These are phyloP conservation scores for Colletotrichum salicis DNA, from an alignment of 2,329 filamentous ascomycete genomes.

Conservation along the genomic window DNA sequence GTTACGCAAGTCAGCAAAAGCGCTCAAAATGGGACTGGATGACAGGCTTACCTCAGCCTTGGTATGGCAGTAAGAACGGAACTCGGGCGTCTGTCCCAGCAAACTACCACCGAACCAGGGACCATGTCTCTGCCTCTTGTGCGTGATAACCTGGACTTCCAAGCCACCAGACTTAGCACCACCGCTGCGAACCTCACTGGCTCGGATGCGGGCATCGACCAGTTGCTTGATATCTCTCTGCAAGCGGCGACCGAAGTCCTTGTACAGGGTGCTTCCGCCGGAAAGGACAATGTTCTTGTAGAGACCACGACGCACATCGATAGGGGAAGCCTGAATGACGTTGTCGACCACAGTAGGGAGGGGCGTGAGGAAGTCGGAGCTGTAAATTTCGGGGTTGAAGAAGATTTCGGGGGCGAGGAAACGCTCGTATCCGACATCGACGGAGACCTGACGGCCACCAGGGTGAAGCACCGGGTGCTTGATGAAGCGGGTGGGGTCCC, in stretches of 20 bases:
- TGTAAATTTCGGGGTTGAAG: conserved; percentile 99
- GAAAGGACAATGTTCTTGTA: conserved; percentile 99
- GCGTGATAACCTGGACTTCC: conserved; percentile 96
- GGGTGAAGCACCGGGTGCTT: conserved; percentile 89
- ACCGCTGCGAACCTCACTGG: conserved; percentile 90
- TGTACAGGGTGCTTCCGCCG: conserved; percentile 96
- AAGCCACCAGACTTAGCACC: conserved; percentile 93
- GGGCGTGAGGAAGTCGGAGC: conserved; percentile 96
- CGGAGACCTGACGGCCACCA: conserved; percentile 83
- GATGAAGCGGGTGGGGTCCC: conserved; percentile 88
- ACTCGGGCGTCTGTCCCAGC: conserved; percentile 96
- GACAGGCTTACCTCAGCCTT: conserved; percentile 73
- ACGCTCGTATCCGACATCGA: conserved; percentile 97
- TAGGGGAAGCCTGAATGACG: conserved; percentile 97
- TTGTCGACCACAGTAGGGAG: conserved; percentile 93
- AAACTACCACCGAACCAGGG: conserved; percentile 99
- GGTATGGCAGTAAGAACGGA: conserved; percentile 98
- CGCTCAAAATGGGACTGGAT: no score
- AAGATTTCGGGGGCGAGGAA: conserved; percentile 99
- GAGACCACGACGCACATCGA: conserved; percentile 93
- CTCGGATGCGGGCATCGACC: conserved; percentile 91
- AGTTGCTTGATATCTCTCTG: conserved; percentile 97
- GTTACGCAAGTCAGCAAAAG: conserved; percentile 39
- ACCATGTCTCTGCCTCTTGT: conserved; percentile 96
- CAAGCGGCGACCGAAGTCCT: conserved; percentile 95